These are phyloP conservation scores for Phoma herbarum DNA, from an alignment of 2,329 filamentous ascomycete species.

Conservation along the genomic window DNA sequence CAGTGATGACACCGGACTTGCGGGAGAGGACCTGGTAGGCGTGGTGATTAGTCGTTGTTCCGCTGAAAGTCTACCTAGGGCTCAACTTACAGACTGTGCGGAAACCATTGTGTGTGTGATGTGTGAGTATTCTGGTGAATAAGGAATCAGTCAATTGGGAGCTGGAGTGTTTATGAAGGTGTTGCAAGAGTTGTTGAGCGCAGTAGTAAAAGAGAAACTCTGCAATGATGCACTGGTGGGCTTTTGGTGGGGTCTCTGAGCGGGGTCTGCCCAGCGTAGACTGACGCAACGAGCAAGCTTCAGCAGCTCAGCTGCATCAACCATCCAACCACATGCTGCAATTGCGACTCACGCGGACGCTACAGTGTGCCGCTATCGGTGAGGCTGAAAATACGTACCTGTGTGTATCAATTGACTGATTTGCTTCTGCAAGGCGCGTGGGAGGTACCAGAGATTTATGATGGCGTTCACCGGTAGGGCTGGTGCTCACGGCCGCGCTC, in stretches of 20 bases:
- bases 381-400: slow-evolving; percentile 19
- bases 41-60: slow-evolving; percentile 22
- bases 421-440: slow-evolving; percentile 48
- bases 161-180: slow-evolving; percentile 16
- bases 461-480: slow-evolving; percentile 15
- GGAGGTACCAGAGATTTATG: slow-evolving; percentile 25
- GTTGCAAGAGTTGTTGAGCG: slow-evolving; percentile 19
- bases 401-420: slow-evolving; percentile 15
- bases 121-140: slow-evolving; percentile 18
- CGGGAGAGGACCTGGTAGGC: slow-evolving; percentile 19
- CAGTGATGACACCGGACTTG: slow-evolving; percentile 60
- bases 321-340: slow-evolving; percentile 9
- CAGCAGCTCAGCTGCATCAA: slow-evolving; percentile 11
- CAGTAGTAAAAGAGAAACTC: slow-evolving; percentile 30
- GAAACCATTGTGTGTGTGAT: slow-evolving; percentile 34
- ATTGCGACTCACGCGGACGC: slow-evolving; percentile 8
- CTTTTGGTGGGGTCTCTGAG: slow-evolving; percentile 22
- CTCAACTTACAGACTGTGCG: slow-evolving; percentile 53
- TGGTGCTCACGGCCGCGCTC: slow-evolving; percentile 49
- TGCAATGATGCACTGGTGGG: slow-evolving; percentile 9
- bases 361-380: slow-evolving; percentile 5
- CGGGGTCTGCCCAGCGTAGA: slow-evolving; percentile 7
- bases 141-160: slow-evolving; percentile 21
- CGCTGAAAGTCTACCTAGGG: slow-evolving; percentile 4
- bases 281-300: slow-evolving; percentile 22